These are phyloP conservation scores for Gillenia trifoliata DNA, from an alignment of 306 rosid species.

Conservation along the genomic window DNA sequence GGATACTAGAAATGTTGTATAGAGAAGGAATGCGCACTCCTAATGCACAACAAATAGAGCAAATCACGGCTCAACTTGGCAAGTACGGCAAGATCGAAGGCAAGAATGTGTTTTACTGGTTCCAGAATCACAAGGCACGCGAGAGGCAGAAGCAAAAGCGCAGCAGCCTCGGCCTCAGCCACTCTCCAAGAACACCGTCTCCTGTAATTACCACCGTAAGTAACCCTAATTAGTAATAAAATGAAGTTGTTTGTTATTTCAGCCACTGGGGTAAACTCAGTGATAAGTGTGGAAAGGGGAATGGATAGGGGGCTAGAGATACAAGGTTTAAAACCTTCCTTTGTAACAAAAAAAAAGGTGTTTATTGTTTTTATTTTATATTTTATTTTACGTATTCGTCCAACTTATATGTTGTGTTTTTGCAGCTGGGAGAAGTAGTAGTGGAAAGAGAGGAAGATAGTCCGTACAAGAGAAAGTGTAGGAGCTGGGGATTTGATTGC, in stretches of 20 bases:
- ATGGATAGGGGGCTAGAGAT: neutral
- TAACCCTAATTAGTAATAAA: neutral
- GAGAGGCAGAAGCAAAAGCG: conserved; percentile 96
- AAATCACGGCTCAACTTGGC: conserved; percentile 67
- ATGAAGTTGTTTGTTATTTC: neutral
- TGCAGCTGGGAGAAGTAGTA: conserved; percentile 34
- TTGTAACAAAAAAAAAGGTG: neutral
- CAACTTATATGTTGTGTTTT: neutral
- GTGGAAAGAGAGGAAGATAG: conserved; percentile 58
- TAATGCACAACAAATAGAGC: conserved; percentile 85
- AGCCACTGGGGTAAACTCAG: neutral
- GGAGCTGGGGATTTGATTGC: conserved; percentile 66
- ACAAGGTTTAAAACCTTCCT: neutral
- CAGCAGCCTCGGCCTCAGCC: conserved; percentile 50
- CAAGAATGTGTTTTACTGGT: conserved; percentile 98
- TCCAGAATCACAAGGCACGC: conserved; percentile 95
- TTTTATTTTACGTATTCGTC: neutral
- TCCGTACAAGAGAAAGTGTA: conserved; percentile 72
- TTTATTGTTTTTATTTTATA: neutral
- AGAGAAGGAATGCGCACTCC: conserved; percentile 93
- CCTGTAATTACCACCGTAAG: conserved; percentile 23
- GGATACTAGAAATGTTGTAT: conserved; percentile 85
- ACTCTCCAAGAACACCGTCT: conserved; percentile 49
- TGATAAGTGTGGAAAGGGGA: neutral
- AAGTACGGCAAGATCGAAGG: conserved; percentile 96